A percentile compares a stretch with the other conserved stretches of the same genome.
These are phyloP conservation scores for Tricholomella constricta DNA, from an alignment of 768 basidiomycete species.

Conservation along the genomic window DNA sequence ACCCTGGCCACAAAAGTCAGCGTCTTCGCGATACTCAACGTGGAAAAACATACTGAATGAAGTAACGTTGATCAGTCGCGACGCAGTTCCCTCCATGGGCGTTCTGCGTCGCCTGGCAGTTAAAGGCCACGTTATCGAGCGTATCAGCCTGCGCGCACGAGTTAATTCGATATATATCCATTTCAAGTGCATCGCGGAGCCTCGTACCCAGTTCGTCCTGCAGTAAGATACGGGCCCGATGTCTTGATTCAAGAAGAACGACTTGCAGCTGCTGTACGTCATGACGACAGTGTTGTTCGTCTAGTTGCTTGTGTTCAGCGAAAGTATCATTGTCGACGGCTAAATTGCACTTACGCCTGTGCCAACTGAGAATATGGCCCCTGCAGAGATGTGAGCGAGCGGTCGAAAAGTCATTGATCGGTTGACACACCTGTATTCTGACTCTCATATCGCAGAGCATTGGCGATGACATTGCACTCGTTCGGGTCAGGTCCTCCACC, in stretches of 20 bases:
- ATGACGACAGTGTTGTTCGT: slow-evolving; percentile 41
- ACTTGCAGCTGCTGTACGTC: slow-evolving; percentile 43
- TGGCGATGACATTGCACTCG: no score
- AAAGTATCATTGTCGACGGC: background rate
- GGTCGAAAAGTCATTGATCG: background rate
- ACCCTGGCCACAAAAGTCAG: slow-evolving; percentile 13
- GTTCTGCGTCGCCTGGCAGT: slow-evolving; percentile 50
- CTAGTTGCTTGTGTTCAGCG: slow-evolving; percentile 12
- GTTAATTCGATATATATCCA: background rate
- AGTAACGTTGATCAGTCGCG: slow-evolving; percentile 47
- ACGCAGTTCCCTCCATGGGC: slow-evolving; percentile 54
- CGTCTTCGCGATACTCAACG: background rate
- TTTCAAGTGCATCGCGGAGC: background rate
- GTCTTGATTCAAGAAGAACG: slow-evolving; percentile 54
- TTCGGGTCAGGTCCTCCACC: no score
- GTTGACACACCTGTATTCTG: background rate
- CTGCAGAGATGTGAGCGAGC: background rate
- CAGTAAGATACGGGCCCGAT: slow-evolving; percentile 41
- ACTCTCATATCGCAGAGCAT: no score
- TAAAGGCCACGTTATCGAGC: slow-evolving; percentile 43
- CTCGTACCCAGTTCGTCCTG: slow-evolving; percentile 46
- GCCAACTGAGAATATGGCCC: slow-evolving; percentile 29
- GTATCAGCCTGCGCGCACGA: slow-evolving; percentile 32
- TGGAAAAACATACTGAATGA: slow-evolving; percentile 39
- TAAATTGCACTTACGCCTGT: slow-evolving; percentile 25